Evolutionary conservation across 202 grass and related monocot species (phyloP).

Genomic region (Bolboschoenoplectus hybrid): DNA sequence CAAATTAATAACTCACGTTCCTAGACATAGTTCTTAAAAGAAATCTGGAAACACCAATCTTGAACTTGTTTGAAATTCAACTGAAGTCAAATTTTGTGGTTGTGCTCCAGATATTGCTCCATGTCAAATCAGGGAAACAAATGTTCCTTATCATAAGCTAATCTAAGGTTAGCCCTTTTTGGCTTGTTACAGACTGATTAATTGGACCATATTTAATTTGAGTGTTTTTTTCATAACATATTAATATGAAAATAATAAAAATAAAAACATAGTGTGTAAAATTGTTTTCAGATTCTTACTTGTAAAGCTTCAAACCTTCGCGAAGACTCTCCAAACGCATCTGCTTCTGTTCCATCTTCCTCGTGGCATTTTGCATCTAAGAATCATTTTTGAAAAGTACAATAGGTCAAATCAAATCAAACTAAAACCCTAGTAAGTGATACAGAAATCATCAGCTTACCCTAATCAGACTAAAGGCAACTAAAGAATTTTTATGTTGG

Average conservation of each 20-base stretch:
- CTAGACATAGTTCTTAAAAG: slow-evolving; percentile 12
- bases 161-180: background rate
- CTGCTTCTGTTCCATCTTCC: slow-evolving; percentile 87
- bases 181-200: background rate
- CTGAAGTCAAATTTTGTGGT: background rate
- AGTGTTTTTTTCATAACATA: slow-evolving; percentile 18
- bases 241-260: background rate
- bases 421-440: background rate
- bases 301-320: slow-evolving; percentile 77
- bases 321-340: slow-evolving; percentile 72
- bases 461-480: slow-evolving; percentile 19
- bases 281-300: slow-evolving; percentile 48
- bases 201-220: background rate
- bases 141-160: slow-evolving; percentile 4
- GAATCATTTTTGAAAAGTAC: slow-evolving; percentile 22
- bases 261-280: background rate
- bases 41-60: background rate
- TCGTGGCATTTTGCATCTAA: slow-evolving; percentile 87
- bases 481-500: background rate
- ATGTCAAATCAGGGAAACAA: background rate
- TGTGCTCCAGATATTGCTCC: background rate
- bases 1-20: background rate
- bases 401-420: slow-evolving; percentile 27
- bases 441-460: background rate
- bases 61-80: background rate